phyloP scores from a whole-genome alignment of 495 filamentous ascomycete genomes.

The Gamarada debralockiae region DNA sequence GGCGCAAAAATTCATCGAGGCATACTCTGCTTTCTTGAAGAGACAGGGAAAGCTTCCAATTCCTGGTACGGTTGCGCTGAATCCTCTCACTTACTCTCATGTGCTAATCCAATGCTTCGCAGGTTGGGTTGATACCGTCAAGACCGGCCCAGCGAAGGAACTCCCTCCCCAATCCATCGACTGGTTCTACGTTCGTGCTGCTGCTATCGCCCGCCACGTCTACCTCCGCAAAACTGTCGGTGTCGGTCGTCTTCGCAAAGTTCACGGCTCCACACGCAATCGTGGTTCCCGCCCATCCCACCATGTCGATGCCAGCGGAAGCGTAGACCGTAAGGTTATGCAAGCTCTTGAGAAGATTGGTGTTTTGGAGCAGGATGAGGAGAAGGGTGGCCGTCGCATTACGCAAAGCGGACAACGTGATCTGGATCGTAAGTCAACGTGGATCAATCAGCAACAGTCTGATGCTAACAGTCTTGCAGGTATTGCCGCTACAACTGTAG shows the following conservation, averaged over 20 bases:
- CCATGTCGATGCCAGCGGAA: constrained; percentile 92
- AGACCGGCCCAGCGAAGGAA: constrained; percentile 93
- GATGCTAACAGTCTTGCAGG: constrained; percentile 28
- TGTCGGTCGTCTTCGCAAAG: constrained; percentile 84
- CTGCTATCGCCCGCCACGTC: constrained; percentile 93
- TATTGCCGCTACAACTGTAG: constrained; percentile 70
- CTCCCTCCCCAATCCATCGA: constrained; percentile 94
- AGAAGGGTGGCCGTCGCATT: constrained; percentile 95
- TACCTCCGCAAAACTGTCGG: constrained; percentile 99
- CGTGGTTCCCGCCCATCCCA: constrained; percentile 85
- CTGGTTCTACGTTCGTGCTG: constrained; percentile 99
- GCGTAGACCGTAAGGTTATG: constrained; percentile 92
- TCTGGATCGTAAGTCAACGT: constrained; percentile 71
- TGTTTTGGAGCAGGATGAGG: constrained; percentile 92
- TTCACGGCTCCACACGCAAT: constrained; percentile 95
- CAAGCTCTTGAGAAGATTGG: constrained; percentile 99
- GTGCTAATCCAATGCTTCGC: constrained; percentile 19
- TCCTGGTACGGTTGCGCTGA: constrained; percentile 58
- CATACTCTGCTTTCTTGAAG: constrained; percentile 97
- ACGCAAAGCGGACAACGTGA: constrained; percentile 96
- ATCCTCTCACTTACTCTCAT: not conserved
- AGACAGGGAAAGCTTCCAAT: constrained; percentile 98
- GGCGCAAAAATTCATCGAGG: constrained; percentile 92
- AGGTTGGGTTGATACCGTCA: constrained; percentile 99
- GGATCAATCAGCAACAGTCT: not conserved